Evolutionary conservation across 495 filamentous ascomycete genomes (phyloP), one percentile per base, ranked within the genome.

Genomic region (Bryoglossum gracile): DNA sequence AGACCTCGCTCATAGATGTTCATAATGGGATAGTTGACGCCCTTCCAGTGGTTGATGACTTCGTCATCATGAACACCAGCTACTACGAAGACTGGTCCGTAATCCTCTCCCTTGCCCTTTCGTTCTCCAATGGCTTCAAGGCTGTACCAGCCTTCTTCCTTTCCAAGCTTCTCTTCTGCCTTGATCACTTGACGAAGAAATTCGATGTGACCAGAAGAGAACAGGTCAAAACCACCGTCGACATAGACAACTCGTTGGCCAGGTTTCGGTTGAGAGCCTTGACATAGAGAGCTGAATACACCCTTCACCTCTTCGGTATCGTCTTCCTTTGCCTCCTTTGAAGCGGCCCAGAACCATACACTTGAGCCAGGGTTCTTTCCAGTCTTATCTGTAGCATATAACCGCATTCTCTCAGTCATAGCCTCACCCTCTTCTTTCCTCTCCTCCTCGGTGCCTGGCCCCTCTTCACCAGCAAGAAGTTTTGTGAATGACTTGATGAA

Each of bases 21-120:
- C 92, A 97, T 99, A 63, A 99, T 96, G 1, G 92, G 92, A 62
- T 96, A 97, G 65, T 99, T 99, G 54, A 95, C 70, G 8, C 94
- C 90, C 68, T 97, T 96, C 85, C 86, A 91, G 56, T 81, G 65
- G 65, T 97, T 97, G 62, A 99, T 92, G 34, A 91, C 89, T 51
- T 82, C 76, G 65, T 99, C 92, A 60, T 94, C 84, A 61, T 99
- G 94, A 22, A 99, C 81, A 21, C 92, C 92, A 4, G 85, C 89
- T 53, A 97, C 78, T 38, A 99, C 75, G 62, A 86, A 99, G 14
- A 80, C 82, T 0, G 89, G 86, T 0, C 76, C 73, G 61, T 91
- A 92, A 60, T 94, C 86, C 26, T 70, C 73, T 4, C 79, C 81
- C 43, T 81, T 79, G 10, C 72, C 69, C 42, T 81, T 56, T 38